Evolutionary conservation across 169 alveolate genomes (phyloP).

Genomic region (Eimeria tenella): DNA sequence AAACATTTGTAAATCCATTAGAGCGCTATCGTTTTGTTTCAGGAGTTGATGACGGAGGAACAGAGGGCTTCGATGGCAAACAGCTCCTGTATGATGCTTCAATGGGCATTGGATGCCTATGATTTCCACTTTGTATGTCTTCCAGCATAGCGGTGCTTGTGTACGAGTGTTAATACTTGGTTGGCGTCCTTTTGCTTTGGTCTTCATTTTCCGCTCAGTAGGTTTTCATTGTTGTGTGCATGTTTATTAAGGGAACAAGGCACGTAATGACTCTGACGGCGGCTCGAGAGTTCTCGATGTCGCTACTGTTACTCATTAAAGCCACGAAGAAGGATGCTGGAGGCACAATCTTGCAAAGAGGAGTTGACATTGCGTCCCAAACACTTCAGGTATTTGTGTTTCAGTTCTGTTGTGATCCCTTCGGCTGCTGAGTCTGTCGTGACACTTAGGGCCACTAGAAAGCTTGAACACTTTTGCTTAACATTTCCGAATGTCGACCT

Average conservation of each 20-base stretch:
- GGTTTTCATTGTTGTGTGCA: not conserved
- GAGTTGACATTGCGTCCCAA: slow-evolving; percentile 44
- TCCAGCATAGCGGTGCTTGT: not conserved
- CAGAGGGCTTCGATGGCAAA: slow-evolving; percentile 53
- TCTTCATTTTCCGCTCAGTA: no score
- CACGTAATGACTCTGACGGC: slow-evolving; percentile 53
- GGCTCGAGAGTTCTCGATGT: slow-evolving; percentile 54
- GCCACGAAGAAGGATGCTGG: slow-evolving; percentile 33
- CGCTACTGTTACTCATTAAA: slow-evolving; percentile 39
- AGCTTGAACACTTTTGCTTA: not conserved
- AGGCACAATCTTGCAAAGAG: slow-evolving; percentile 56
- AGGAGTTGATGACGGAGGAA: slow-evolving; percentile 49
- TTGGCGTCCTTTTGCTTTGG: no score
- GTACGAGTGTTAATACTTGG: no score
- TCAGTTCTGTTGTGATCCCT: not conserved
- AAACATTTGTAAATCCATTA: no score
- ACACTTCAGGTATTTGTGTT: slow-evolving; percentile 17
- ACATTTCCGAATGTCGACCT: not conserved
- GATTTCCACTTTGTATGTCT: slow-evolving; percentile 67
- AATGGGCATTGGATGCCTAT: slow-evolving; percentile 79
- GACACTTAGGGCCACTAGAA: not conserved
- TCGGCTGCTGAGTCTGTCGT: not conserved
- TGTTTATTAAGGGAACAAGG: slow-evolving; percentile 54
- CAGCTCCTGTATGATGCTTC: slow-evolving; percentile 55
- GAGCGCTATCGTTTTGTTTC: not conserved